A percentile compares a stretch with the other conserved stretches of the same genome.
These are phyloP conservation scores for Ettlia oleoabundans DNA, from an alignment of 139 green algal species.

Conservation along the genomic window DNA sequence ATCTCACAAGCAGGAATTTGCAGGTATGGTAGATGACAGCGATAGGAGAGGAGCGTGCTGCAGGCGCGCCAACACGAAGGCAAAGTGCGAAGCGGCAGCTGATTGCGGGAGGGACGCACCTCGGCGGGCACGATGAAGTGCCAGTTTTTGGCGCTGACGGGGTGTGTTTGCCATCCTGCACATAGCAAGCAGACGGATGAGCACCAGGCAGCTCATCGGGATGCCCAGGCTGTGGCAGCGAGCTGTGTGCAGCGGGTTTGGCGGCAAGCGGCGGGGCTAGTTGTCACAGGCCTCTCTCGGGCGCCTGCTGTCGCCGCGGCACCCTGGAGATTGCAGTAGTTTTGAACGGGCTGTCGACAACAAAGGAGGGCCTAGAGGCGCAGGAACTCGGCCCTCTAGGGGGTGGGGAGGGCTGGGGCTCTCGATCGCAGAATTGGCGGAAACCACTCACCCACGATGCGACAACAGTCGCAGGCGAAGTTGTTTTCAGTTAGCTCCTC, in stretches of 20 bases:
- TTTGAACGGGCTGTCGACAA: not conserved
- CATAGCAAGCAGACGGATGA: too few species aligned
- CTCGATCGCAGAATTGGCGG: too few species aligned
- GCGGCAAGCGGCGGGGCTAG: not conserved
- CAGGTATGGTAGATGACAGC: not conserved
- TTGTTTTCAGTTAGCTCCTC: constrained; percentile 30
- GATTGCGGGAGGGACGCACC: too few species aligned
- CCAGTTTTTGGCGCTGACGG: constrained; percentile 75
- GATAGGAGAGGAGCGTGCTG: too few species aligned
- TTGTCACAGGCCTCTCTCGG: not conserved
- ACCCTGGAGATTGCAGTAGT: not conserved
- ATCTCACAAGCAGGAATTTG: not conserved
- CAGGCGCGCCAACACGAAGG: too few species aligned
- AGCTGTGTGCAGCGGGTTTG: not conserved
- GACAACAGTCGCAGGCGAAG: constrained; percentile 80
- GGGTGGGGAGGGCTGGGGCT: too few species aligned
- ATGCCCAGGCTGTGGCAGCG: not conserved
- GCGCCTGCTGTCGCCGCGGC: not conserved
- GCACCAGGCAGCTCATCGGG: not conserved
- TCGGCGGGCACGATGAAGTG: constrained; percentile 90
- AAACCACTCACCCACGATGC: constrained; percentile 86
- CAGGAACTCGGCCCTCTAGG: too few species aligned
- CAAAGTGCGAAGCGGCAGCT: too few species aligned
- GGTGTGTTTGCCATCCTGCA: constrained; percentile 91
- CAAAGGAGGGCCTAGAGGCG: too few species aligned